phyloP scores from a whole-genome alignment of 257 asterid species.

The Solanum microdontum region DNA sequence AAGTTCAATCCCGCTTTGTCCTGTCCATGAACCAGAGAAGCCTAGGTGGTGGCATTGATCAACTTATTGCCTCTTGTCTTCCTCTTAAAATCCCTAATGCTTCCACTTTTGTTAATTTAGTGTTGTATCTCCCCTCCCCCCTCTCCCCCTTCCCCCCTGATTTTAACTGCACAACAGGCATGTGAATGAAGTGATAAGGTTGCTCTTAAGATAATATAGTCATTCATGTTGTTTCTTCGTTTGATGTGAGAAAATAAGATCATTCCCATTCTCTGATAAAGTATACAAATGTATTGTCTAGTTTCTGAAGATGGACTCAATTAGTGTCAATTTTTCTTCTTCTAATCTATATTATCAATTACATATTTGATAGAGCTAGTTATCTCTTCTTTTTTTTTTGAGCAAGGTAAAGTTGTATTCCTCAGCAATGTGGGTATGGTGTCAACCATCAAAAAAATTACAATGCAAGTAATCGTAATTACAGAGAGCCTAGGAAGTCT shows the following conservation, averaged over 20 bases:
- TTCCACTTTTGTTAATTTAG: not conserved
- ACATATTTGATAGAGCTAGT: not conserved
- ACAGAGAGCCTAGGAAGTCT: not conserved
- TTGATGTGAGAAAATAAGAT: not conserved
- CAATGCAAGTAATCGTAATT: not conserved
- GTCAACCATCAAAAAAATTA: not conserved
- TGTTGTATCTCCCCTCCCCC: not conserved
- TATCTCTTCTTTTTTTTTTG: not conserved
- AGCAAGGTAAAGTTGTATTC: not conserved
- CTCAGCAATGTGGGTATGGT: not conserved
- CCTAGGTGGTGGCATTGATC: not conserved
- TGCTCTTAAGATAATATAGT: not conserved
- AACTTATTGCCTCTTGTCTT: not conserved
- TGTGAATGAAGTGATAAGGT: not conserved
- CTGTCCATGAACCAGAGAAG: not conserved
- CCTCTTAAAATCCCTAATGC: not conserved
- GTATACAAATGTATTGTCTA: not conserved
- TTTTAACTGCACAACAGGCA: not conserved
- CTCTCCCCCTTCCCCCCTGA: not conserved
- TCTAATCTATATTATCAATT: not conserved
- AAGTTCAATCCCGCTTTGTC: not conserved
- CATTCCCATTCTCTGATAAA: not conserved
- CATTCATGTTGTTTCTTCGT: not conserved
- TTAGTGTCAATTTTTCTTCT: not conserved
- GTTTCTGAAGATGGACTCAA: not conserved